Conservation (phyloP, 73 alveolate species). For the Blepharisma japonicum region DNA sequence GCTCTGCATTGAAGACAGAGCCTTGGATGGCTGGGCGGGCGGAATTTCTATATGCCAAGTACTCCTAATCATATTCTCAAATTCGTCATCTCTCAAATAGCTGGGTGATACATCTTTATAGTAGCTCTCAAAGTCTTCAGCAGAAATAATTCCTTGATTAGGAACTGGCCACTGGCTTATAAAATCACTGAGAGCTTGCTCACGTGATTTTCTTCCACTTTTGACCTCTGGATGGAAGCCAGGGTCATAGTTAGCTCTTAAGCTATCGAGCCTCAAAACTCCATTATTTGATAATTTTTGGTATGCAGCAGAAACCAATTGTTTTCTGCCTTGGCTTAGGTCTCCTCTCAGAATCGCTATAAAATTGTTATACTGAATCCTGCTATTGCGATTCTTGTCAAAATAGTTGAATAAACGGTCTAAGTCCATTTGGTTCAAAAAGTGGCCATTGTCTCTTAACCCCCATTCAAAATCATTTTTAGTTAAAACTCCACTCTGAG, state of each 20-base stretch:
- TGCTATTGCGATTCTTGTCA: conserved; percentile 68
- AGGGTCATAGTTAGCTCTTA: conserved; percentile 42
- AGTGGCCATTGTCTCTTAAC: conserved; percentile 63
- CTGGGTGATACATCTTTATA: conserved; percentile 73
- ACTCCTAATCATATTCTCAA: conserved; percentile 74
- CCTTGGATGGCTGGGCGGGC: too few species aligned
- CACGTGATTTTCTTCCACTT: conserved; percentile 51
- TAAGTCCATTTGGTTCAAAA: conserved; percentile 45
- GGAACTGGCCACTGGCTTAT: conserved; percentile 61
- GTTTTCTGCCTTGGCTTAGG: conserved; percentile 42
- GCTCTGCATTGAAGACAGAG: too few species aligned
- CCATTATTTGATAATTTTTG: conserved; percentile 53
- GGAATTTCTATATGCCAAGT: conserved; percentile 59
- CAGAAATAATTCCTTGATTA: conserved; percentile 52
- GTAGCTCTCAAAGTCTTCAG: conserved; percentile 77
- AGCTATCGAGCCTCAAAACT: conserved; percentile 38
- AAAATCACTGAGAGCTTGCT: conserved; percentile 55
- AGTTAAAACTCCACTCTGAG: conserved; percentile 40
- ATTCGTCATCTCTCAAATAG: conserved; percentile 81
- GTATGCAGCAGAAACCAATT: conserved; percentile 37
- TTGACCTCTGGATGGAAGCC: conserved; percentile 53
- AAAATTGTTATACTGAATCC: conserved; percentile 69
- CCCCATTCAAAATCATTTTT: conserved; percentile 67
- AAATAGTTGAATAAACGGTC: conserved; percentile 60
- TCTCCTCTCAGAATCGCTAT: conserved; percentile 50